Percentiles rank a stretch among this genome's conserved stretches.
Conservation (phyloP, 2,329 filamentous ascomycete species). For the Cordyceps tenuipes region DNA sequence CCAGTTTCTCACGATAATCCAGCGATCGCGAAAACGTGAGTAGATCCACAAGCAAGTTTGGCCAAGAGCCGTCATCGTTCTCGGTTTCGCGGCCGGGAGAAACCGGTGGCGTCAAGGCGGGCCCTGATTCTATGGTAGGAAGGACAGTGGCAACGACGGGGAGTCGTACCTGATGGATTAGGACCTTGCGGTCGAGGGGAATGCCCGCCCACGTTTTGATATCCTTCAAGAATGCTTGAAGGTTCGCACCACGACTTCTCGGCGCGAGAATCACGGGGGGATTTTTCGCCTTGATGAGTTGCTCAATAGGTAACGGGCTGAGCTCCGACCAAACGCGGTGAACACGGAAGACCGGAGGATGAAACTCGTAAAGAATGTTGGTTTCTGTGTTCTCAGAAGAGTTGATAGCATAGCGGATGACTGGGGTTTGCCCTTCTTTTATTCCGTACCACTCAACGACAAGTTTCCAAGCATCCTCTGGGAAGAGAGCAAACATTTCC, state of each 20-base stretch:
- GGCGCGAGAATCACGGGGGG: conserved; percentile 58
- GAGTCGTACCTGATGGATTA: conserved; percentile 56
- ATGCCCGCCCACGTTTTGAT: conserved; percentile 64
- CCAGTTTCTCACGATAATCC: conserved; percentile 18
- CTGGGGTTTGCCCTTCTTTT: conserved; percentile 58
- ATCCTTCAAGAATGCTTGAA: conserved; percentile 66
- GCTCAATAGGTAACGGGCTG: conserved; percentile 47
- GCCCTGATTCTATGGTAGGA: conserved; percentile 25
- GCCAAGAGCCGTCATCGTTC: conserved; percentile 30
- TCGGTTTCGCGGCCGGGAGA: conserved; percentile 27
- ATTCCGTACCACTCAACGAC: conserved; percentile 78
- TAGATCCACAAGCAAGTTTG: conserved; percentile 36
- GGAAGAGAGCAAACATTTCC: conserved; percentile 71
- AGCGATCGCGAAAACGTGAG: conserved; percentile 43
- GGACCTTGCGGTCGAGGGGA: conserved; percentile 62
- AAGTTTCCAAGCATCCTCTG: conserved; percentile 71
- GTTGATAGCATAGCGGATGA: conserved; percentile 71
- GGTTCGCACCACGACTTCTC: conserved; percentile 61
- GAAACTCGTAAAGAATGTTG: conserved; percentile 73
- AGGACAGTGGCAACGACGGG: conserved; percentile 29
- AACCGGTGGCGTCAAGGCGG: conserved; percentile 32
- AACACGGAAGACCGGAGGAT: conserved; percentile 77
- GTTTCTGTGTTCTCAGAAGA: conserved; percentile 51
- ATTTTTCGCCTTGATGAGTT: conserved; percentile 51
- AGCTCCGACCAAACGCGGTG: conserved; percentile 64